Evolutionary conservation across 163 green algal species (phyloP), one percentile per base, ranked within the genome.

Genomic region (Chlamydomonas reinhardtii): DNA sequence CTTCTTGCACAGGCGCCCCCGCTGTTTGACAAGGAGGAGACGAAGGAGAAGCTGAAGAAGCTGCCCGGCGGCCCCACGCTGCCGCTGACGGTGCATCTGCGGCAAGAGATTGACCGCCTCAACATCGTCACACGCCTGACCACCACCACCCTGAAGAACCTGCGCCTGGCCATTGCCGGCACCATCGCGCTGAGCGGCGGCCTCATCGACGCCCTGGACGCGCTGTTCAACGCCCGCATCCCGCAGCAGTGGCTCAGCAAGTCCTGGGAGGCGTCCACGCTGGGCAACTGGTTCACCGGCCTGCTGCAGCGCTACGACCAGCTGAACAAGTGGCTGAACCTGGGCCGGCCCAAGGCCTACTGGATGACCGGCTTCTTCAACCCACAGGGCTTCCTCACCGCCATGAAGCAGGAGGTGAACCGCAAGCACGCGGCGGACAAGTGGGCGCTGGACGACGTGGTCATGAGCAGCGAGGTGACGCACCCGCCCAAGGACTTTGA

Each of bases 281-380:
- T 98, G 39, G 96, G 94, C 52, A 94, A 94, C 82, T 99, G 97
- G 97, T 98, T 98, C 90, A 94, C 90, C 25, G 96, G 96, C 39
- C 89, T 98, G 86, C 90, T 98, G 73, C 90, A 95, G 88, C 92
- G 97, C n/a, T 95, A 97, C 84, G 96, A 98, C 83, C 97, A 99
- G 94, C 94, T 99, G 34, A 91, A 93, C 86, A 95, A 95, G 83
- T 99, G 97, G 96, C 90, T 98, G 54, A 95, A 95, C 88, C 77
- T 91, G 66, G 96, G 97, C 39, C 91, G 95, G 27, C 96, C 96
- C 43, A 97, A 96, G 72, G 92, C 91, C 9, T 98, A 97, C 92
- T 99, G 97, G 97, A 92, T 99, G 81, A 97, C 95, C 37, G 97
- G 97, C 68, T 98, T 99, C 91, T 98, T 98, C 94, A 99, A 99